A percentile compares a stretch with the other conserved stretches of the same genome.
Conservation (phyloP, 2,329 filamentous ascomycete genomes). For the Cercospora canescens region DNA sequence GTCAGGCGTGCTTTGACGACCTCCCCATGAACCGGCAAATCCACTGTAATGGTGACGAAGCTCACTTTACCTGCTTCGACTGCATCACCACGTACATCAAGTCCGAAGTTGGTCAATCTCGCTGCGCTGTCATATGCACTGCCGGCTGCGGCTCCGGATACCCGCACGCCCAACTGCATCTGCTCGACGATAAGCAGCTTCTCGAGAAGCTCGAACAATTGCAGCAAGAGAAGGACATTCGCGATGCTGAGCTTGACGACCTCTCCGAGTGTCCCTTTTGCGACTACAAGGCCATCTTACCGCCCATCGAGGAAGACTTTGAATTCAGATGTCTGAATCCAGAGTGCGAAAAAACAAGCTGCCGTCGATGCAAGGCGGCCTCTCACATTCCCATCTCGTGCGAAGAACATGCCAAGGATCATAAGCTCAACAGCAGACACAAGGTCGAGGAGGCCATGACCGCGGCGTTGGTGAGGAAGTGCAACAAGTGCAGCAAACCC, state of each 20-base stretch:
- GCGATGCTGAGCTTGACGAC: conserved; percentile 68
- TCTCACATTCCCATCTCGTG: conserved; percentile 75
- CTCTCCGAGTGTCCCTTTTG: conserved; percentile 80
- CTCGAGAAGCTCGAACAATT: conserved; percentile 66
- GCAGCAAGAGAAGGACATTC: conserved; percentile 69
- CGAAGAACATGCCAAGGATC: conserved; percentile 62
- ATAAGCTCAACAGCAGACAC: conserved; percentile 62
- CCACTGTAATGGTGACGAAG: conserved; percentile 59
- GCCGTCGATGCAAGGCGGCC: conserved; percentile 61
- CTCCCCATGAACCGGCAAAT: conserved; percentile 67
- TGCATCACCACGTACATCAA: conserved; percentile 69
- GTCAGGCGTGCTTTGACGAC: conserved; percentile 65
- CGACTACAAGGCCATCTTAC: conserved; percentile 73
- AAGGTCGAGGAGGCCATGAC: conserved; percentile 83
- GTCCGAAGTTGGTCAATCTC: conserved; percentile 66
- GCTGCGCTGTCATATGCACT: conserved; percentile 66
- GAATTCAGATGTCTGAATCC: conserved; percentile 72
- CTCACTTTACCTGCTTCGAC: conserved; percentile 68
- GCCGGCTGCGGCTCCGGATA: conserved; percentile 67
- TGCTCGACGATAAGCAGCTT: conserved; percentile 60
- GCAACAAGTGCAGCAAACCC: conserved; percentile 69
- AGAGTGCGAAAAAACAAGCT: conserved; percentile 58
- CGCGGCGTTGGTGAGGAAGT: conserved; percentile 71
- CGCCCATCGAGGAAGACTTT: conserved; percentile 64
- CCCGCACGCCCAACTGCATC: conserved; percentile 52